Evolutionary conservation across 345 rosid species (phyloP).

Genomic region (Gossypium longicalyx): DNA sequence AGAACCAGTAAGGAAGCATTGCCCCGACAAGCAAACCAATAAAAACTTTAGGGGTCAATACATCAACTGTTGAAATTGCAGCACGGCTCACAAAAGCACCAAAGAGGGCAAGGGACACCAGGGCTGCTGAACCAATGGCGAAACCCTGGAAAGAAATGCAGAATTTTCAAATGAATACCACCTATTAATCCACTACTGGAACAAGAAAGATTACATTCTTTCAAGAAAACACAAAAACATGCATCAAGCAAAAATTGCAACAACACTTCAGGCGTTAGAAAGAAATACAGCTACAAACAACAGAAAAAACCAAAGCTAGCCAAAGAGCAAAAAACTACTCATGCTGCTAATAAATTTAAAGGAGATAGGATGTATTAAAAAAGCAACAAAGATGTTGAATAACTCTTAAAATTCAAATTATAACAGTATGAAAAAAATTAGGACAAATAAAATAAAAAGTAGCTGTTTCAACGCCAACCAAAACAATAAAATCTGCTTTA

Average conservation of each 20-base stretch:
- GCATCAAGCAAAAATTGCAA: neutral
- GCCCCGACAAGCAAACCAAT: constrained; percentile 90
- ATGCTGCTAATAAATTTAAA: neutral
- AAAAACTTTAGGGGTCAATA: constrained; percentile 87
- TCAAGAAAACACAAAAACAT: neutral
- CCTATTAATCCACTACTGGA: neutral
- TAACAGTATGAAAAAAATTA: neutral
- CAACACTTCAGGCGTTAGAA: neutral
- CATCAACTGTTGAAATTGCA: constrained; percentile 67
- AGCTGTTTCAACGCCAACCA: neutral
- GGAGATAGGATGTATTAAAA: neutral
- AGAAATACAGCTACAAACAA: neutral
- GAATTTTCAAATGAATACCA: constrained; percentile 19
- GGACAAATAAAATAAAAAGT: neutral
- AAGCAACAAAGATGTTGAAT: neutral
- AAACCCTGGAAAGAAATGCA: constrained; percentile 43
- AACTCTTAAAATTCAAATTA: neutral
- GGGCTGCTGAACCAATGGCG: constrained; percentile 47
- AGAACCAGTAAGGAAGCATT: constrained; percentile 99
- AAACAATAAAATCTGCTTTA: neutral
- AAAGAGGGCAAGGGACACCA: constrained; percentile 54
- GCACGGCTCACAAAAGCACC: constrained; percentile 98
- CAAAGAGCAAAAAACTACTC: neutral
- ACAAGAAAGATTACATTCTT: neutral
- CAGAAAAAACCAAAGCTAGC: neutral